Evolutionary conservation across 2,329 filamentous ascomycete genomes (phyloP).

Genomic region (Microascus cirrosus): DNA sequence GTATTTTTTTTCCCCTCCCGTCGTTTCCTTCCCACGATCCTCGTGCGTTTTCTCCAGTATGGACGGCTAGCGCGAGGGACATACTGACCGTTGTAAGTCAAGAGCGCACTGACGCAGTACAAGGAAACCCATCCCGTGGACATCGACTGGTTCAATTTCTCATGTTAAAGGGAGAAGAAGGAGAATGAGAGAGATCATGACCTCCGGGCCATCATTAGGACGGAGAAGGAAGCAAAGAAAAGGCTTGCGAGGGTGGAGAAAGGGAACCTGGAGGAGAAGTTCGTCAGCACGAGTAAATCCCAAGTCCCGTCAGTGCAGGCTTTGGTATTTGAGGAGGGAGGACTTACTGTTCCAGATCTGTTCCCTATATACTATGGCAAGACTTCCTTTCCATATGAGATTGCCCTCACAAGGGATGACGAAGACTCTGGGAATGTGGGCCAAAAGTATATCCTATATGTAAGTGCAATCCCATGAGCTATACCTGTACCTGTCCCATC

Average conservation of each 20-base stretch:
- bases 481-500: background rate
- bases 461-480: constrained; percentile 26
- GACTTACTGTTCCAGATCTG: constrained; percentile 28
- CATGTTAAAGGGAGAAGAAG: constrained; percentile 16
- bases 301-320: background rate
- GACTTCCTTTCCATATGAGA: constrained; percentile 51
- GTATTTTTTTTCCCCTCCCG: constrained; percentile 13
- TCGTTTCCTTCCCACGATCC: background rate
- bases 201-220: constrained; percentile 14
- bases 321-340: background rate
- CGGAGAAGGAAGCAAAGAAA: constrained; percentile 17
- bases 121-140: constrained; percentile 29
- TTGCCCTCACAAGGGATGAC: constrained; percentile 46
- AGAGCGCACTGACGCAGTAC: constrained; percentile 21
- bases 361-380: constrained; percentile 55
- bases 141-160: constrained; percentile 42
- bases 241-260: constrained; percentile 21
- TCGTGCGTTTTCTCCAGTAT: background rate
- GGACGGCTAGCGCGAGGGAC: background rate
- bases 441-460: constrained; percentile 49
- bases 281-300: constrained; percentile 37
- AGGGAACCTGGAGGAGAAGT: constrained; percentile 26
- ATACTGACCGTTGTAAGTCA: constrained; percentile 17
- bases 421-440: constrained; percentile 29
- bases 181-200: constrained; percentile 28